Percentiles rank a stretch among this genome's conserved stretches.
Conservation (phyloP, 495 filamentous ascomycete species). For the Lophium mytilinum region DNA sequence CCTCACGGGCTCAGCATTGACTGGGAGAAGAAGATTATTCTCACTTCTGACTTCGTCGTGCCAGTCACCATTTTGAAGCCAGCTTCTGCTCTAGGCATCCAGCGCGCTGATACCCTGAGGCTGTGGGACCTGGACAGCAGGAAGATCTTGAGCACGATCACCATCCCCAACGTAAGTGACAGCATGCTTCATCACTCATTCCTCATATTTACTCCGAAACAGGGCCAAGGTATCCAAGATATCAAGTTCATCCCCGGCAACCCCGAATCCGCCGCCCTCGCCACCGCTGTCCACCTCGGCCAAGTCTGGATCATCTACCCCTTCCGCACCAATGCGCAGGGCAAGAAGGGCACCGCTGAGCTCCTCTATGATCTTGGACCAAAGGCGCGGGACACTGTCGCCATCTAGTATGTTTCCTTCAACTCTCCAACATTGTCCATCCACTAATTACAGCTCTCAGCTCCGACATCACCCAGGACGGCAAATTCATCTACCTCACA, state of each 20-base stretch:
- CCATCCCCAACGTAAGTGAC: slow-evolving; percentile 42
- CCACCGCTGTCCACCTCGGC: slow-evolving; percentile 53
- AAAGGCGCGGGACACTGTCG: slow-evolving; percentile 47
- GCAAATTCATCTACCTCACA: slow-evolving; percentile 51
- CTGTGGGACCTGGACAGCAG: slow-evolving; percentile 48
- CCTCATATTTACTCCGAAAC: no score
- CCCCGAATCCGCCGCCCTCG: slow-evolving; percentile 49
- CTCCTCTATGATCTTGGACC: slow-evolving; percentile 51
- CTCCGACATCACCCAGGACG: slow-evolving; percentile 53
- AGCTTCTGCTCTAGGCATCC: slow-evolving; percentile 38
- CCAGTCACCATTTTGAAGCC: slow-evolving; percentile 54
- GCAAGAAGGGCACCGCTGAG: slow-evolving; percentile 49
- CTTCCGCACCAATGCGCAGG: slow-evolving; percentile 44
- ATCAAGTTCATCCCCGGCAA: slow-evolving; percentile 60
- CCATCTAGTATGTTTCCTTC: slow-evolving; percentile 40
- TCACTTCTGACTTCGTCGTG: slow-evolving; percentile 57
- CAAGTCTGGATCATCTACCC: slow-evolving; percentile 62
- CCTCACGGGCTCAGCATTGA: slow-evolving; percentile 54
- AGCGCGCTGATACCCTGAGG: slow-evolving; percentile 47
- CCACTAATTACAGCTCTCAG: no score
- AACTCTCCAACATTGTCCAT: no score
- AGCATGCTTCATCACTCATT: no score
- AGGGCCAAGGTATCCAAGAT: slow-evolving; percentile 51
- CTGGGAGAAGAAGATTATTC: slow-evolving; percentile 47
- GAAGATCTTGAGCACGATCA: slow-evolving; percentile 52